A percentile compares a stretch with the other conserved stretches of the same genome.
These are phyloP conservation scores for Neurospora sp. DNA, from an alignment of 495 filamentous ascomycete genomes.

Conservation along the genomic window DNA sequence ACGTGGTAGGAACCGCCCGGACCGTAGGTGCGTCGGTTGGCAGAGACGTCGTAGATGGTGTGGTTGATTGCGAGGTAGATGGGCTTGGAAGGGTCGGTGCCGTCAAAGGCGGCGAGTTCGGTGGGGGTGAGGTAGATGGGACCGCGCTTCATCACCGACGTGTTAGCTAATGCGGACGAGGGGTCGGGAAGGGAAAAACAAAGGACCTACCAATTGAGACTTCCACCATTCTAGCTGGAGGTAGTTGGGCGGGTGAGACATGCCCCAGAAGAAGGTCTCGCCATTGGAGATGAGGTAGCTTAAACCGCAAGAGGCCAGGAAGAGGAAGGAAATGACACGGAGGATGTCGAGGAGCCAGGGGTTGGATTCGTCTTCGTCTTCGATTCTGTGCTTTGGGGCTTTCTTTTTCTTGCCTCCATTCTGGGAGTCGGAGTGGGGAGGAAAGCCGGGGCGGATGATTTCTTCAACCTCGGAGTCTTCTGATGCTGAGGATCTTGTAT, in stretches of 20 bases:
- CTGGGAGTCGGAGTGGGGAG: background rate
- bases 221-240: slow-evolving; percentile 52
- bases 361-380: slow-evolving; percentile 32
- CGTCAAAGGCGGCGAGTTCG: slow-evolving; percentile 68
- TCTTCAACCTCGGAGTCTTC: slow-evolving; percentile 1
- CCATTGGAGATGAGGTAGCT: slow-evolving; percentile 73
- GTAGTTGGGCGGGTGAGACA: slow-evolving; percentile 57
- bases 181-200: background rate
- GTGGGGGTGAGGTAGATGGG: slow-evolving; percentile 55
- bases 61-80: slow-evolving; percentile 92
- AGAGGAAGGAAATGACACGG: slow-evolving; percentile 58
- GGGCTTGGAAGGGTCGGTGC: slow-evolving; percentile 60
- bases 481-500: background rate
- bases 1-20: slow-evolving; percentile 80
- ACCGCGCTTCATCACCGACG: slow-evolving; percentile 20
- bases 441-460: background rate
- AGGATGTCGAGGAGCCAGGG: slow-evolving; percentile 56
- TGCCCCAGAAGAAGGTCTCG: slow-evolving; percentile 47
- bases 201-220: slow-evolving; percentile 46
- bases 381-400: slow-evolving; percentile 15
- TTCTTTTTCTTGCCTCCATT: slow-evolving; percentile 9
- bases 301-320: slow-evolving; percentile 57
- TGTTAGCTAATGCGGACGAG: background rate
- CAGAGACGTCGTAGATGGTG: slow-evolving; percentile 85
- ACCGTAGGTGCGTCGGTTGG: slow-evolving; percentile 68